Evolutionary conservation across 2,329 filamentous ascomycete species (phyloP).

Genomic region (Trichoderma pleuroti): DNA sequence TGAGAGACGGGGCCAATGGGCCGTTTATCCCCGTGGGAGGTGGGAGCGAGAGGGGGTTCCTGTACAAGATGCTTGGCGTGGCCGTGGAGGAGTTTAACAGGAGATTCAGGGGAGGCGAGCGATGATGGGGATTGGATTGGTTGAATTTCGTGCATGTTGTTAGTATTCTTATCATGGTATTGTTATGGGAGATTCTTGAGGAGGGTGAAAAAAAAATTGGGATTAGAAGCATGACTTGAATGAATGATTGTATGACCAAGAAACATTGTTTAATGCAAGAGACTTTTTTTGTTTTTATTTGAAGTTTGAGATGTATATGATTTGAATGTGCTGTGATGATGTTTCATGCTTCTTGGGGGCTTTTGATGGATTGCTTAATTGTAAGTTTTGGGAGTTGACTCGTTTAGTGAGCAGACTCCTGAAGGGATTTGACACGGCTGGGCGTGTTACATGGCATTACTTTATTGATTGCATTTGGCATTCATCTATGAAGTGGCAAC

Average conservation of each 20-base stretch:
- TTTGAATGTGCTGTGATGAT: neutral
- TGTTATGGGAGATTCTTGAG: neutral
- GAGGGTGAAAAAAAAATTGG: neutral
- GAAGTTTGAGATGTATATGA: neutral
- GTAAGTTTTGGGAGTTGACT: neutral
- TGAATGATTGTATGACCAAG: neutral
- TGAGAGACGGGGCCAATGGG: conserved; percentile 88
- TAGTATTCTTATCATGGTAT: neutral
- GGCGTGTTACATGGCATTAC: neutral
- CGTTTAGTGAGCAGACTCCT: no score
- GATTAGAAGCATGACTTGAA: neutral
- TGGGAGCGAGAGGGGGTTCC: conserved; percentile 64
- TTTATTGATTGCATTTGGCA: neutral
- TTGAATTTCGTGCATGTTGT: neutral
- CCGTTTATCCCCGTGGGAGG: conserved; percentile 94
- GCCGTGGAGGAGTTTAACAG: conserved; percentile 67
- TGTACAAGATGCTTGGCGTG: conserved; percentile 63
- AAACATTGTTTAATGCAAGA: neutral
- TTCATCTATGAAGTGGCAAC: neutral
- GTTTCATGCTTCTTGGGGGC: no score
- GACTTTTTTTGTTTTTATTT: neutral
- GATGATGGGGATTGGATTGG: conserved; percentile 7
- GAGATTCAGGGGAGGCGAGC: conserved; percentile 47
- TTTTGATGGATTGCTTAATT: neutral
- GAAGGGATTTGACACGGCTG: neutral